Conservation (phyloP, 2,329 filamentous ascomycete species). For the Arthrobotrys musiformis region DNA sequence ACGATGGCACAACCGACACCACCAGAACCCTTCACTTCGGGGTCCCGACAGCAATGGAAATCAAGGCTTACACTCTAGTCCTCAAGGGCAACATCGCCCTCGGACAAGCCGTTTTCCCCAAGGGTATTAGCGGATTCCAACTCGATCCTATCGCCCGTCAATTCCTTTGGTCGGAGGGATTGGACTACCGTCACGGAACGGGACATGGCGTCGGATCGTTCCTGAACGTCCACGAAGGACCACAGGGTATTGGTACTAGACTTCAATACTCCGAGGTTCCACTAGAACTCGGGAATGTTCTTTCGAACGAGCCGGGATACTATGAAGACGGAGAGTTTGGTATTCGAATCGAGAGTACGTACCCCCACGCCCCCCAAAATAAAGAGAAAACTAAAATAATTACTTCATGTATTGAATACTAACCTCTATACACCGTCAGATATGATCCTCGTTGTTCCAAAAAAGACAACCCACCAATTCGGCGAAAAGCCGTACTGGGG, state of each 20-base stretch:
- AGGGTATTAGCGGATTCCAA: slow-evolving; percentile 92
- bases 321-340: slow-evolving; percentile 96
- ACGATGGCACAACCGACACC: slow-evolving; percentile 94
- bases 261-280: slow-evolving; percentile 92
- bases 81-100: slow-evolving; percentile 93
- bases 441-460: slow-evolving; percentile 87
- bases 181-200: slow-evolving; percentile 96
- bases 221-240: slow-evolving; percentile 96
- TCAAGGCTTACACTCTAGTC: slow-evolving; percentile 90
- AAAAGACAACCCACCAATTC: slow-evolving; percentile 86
- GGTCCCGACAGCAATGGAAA: slow-evolving; percentile 82
- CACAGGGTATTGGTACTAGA: slow-evolving; percentile 93
- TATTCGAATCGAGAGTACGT: slow-evolving; percentile 85
- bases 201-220: slow-evolving; percentile 96
- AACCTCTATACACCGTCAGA: slow-evolving; percentile 65
- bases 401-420: neutral
- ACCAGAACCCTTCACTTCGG: slow-evolving; percentile 95
- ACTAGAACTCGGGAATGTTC: slow-evolving; percentile 88
- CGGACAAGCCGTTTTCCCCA: slow-evolving; percentile 87
- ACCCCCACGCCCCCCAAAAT: neutral
- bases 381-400: neutral
- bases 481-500: slow-evolving; percentile 93
- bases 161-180: slow-evolving; percentile 88
- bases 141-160: slow-evolving; percentile 89
- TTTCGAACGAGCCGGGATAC: slow-evolving; percentile 95